phyloP scores from a whole-genome alignment of 352 stramenopile species.

The Phytophthora sansomeana region DNA sequence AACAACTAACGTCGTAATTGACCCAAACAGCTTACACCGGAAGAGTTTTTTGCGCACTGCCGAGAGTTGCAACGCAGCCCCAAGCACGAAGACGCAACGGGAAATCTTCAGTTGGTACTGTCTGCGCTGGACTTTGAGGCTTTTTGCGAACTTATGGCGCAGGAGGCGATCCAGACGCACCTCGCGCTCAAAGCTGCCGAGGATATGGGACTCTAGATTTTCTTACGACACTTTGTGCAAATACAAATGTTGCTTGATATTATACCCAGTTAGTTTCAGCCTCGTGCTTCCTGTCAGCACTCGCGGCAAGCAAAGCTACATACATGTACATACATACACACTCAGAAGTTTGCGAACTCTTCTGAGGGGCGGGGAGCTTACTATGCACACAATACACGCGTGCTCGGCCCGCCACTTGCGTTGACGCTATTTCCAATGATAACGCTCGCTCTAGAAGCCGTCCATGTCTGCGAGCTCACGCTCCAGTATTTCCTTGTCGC shows the following conservation, averaged over 20 bases:
- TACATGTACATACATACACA: slow-evolving; percentile 36
- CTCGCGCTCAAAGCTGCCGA: slow-evolving; percentile 55
- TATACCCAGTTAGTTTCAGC: slow-evolving; percentile 48
- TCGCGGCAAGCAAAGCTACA: slow-evolving; percentile 36
- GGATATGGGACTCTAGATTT: slow-evolving; percentile 70
- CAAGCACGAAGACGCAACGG: slow-evolving; percentile 45
- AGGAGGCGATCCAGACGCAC: slow-evolving; percentile 57
- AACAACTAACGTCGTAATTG: no score
- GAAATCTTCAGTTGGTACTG: slow-evolving; percentile 58
- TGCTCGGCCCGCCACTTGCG: neutral
- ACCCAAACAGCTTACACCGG: slow-evolving; percentile 45
- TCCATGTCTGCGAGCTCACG: slow-evolving; percentile 71
- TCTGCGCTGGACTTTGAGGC: slow-evolving; percentile 61
- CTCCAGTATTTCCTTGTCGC: slow-evolving; percentile 72
- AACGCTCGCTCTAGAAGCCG: slow-evolving; percentile 42
- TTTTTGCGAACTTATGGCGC: slow-evolving; percentile 65
- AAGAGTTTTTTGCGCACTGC: slow-evolving; percentile 66
- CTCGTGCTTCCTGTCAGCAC: slow-evolving; percentile 19
- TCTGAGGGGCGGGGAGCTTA: slow-evolving; percentile 5
- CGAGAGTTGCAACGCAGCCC: slow-evolving; percentile 35
- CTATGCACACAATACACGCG: slow-evolving; percentile 10
- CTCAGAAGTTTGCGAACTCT: slow-evolving; percentile 3
- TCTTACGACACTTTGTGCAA: slow-evolving; percentile 25
- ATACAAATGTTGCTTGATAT: slow-evolving; percentile 43
- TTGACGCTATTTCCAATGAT: slow-evolving; percentile 37